phyloP scores from a whole-genome alignment of 306 rosid species.

The Quercus glauca region DNA sequence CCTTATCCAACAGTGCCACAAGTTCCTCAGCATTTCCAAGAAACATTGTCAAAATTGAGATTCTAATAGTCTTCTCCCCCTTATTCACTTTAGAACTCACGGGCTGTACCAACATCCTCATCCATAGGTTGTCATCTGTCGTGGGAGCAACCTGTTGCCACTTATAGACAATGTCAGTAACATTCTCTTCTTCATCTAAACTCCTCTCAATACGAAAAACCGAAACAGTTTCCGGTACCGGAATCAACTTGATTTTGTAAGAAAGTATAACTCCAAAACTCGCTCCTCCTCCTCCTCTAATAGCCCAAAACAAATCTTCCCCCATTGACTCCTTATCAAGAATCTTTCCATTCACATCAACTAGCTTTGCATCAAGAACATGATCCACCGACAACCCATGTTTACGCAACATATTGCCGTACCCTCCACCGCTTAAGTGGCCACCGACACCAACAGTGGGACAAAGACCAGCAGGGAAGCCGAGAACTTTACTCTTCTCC shows the following conservation, averaged over 20 bases:
- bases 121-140: constrained; percentile 44
- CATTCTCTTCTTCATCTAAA: constrained; percentile 37
- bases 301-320: constrained; percentile 83
- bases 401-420: constrained; percentile 68
- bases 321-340: constrained; percentile 61
- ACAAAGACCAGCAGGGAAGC: constrained; percentile 69
- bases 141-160: constrained; percentile 67
- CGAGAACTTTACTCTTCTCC: constrained; percentile 59
- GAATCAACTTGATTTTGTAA: constrained; percentile 49
- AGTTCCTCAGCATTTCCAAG: constrained; percentile 48
- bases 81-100: constrained; percentile 10
- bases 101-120: constrained; percentile 54
- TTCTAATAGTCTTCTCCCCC: constrained; percentile 33
- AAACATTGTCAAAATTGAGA: constrained; percentile 37
- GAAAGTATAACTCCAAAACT: constrained; percentile 73
- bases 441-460: constrained; percentile 84
- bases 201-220: constrained; percentile 37
- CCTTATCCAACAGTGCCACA: constrained; percentile 33
- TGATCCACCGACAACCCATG: constrained; percentile 64
- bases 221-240: constrained; percentile 55
- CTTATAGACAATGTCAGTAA: constrained; percentile 50
- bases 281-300: constrained; percentile 76
- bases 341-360: constrained; percentile 58
- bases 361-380: constrained; percentile 61
- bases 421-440: constrained; percentile 80